phyloP scores from a whole-genome alignment of 2,329 filamentous ascomycete species.

The Hymenoscyphus occultus region DNA sequence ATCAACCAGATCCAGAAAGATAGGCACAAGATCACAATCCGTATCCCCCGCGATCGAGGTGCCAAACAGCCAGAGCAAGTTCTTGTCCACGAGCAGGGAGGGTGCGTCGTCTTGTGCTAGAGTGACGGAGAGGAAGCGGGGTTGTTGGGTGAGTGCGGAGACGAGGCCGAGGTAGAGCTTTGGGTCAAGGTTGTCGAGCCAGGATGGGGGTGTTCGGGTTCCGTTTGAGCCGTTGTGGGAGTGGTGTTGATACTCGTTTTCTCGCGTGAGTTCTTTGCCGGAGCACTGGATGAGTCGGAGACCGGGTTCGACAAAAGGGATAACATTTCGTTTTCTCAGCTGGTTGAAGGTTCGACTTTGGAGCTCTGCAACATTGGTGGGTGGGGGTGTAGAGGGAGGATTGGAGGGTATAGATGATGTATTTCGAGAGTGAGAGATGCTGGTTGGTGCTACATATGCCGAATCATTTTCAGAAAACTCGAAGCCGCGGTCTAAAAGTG shows the following conservation, averaged over 20 bases:
- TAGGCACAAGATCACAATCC: slow-evolving; percentile 72
- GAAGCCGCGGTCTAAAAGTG: slow-evolving; percentile 77
- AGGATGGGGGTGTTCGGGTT: slow-evolving; percentile 36
- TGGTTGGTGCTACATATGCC: slow-evolving; percentile 57
- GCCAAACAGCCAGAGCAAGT: slow-evolving; percentile 62
- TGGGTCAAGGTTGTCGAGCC: slow-evolving; percentile 60
- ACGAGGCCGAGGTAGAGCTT: slow-evolving; percentile 62
- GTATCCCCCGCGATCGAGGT: slow-evolving; percentile 75
- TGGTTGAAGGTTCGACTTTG: slow-evolving; percentile 78
- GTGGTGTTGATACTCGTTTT: slow-evolving; percentile 36
- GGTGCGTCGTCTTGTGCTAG: slow-evolving; percentile 71
- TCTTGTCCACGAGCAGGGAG: slow-evolving; percentile 69
- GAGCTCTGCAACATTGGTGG: slow-evolving; percentile 73
- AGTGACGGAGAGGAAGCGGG: slow-evolving; percentile 70
- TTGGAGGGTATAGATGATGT: slow-evolving; percentile 38
- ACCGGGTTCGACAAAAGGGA: slow-evolving; percentile 64
- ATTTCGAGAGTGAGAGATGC: slow-evolving; percentile 36
- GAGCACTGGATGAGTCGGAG: slow-evolving; percentile 81
- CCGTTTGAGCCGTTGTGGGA: slow-evolving; percentile 36
- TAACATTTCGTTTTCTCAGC: slow-evolving; percentile 74
- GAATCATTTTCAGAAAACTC: slow-evolving; percentile 73
- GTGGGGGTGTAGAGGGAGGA: slow-evolving; percentile 69
- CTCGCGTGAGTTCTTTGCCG: slow-evolving; percentile 45
- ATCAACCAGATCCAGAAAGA: slow-evolving; percentile 79
- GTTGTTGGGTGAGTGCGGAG: slow-evolving; percentile 58